Evolutionary conservation across 2,329 filamentous ascomycete species (phyloP), one percentile per base, ranked within the genome.

Genomic region (Rutstroemia sp.): DNA sequence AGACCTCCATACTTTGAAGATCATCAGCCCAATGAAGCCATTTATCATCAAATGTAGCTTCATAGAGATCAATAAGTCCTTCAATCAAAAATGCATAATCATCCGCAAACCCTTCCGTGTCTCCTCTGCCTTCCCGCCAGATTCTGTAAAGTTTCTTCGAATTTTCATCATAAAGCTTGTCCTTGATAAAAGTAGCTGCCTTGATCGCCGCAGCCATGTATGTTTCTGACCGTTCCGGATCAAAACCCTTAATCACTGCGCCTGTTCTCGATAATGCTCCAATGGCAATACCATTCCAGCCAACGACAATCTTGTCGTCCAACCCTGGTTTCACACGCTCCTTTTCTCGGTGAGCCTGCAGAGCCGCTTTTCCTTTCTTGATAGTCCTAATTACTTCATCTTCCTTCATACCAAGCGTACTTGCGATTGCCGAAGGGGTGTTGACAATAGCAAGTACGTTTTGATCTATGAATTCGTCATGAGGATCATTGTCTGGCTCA

Each of bases 391-490:
- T 76, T 1, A 92, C 82, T 59, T 91, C 86, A 0, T 83, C 78
- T 56, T 85, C 81, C 0, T 85, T 78, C 14, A 92, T 76, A 1
- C 83, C 85, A 64, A 95, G 88, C 63, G 94, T 86, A 56, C 82
- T 81, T 14, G 87, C 86, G 7, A 99, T 76, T 48, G 87, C 82
- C 19, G 79, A 77, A 0, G 84, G 78, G 0, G 85, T 87, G 58
- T 80, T 83, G 38, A 81, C 81, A 25, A 95, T 79, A 39, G 84
- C 83, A 2, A 96, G 73, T 5, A 96, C 91, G 67, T 97, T 99
- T 69, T 95, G 90, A 65, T 92, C 91, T 67, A 95, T 86, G 58
- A 97, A 92, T 67, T 97, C 92, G 68, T 97, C 92, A 65, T 95
- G 88, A 0, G 89, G 86, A 67, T 99, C 94, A 64, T 92, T 84